These are phyloP conservation scores for Calonectria pteridis DNA, from an alignment of 2,329 filamentous ascomycete genomes.

Conservation along the genomic window DNA sequence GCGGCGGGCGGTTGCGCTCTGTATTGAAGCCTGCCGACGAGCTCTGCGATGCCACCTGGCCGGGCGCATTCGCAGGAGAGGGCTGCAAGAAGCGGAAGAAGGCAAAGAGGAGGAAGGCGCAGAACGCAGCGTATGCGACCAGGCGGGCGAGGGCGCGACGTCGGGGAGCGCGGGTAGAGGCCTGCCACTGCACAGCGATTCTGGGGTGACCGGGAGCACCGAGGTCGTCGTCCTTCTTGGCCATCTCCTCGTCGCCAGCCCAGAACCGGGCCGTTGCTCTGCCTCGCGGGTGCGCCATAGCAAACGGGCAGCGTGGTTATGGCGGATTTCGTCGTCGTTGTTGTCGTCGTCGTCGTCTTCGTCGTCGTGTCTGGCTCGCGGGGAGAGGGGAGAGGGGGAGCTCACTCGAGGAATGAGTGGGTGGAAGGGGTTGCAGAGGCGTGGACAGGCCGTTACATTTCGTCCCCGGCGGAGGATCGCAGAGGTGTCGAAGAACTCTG, in stretches of 20 bases:
- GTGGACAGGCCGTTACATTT: conserved; percentile 24
- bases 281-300: conserved; percentile 53
- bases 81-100: conserved; percentile 37
- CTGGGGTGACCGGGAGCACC: conserved; percentile 41
- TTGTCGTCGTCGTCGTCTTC: conserved; percentile 7
- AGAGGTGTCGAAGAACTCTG: neutral
- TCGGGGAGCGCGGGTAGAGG: conserved; percentile 54
- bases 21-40: conserved; percentile 16
- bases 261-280: conserved; percentile 55
- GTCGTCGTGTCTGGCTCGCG: conserved; percentile 14
- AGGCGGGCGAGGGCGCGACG: conserved; percentile 69
- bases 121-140: conserved; percentile 58
- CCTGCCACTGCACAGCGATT: conserved; percentile 54
- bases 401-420: conserved; percentile 1
- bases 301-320: conserved; percentile 11
- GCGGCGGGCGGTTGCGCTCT: conserved; percentile 14
- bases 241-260: conserved; percentile 66
- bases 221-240: conserved; percentile 72
- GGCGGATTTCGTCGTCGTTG: neutral
- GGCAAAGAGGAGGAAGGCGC: conserved; percentile 67
- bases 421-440: neutral
- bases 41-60: conserved; percentile 3
- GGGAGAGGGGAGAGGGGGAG: conserved; percentile 13
- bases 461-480: conserved; percentile 16
- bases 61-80: conserved; percentile 58